Base-by-base conservation (phyloP, 2,329 filamentous ascomycete species). In the Curvularia lunata region DNA sequence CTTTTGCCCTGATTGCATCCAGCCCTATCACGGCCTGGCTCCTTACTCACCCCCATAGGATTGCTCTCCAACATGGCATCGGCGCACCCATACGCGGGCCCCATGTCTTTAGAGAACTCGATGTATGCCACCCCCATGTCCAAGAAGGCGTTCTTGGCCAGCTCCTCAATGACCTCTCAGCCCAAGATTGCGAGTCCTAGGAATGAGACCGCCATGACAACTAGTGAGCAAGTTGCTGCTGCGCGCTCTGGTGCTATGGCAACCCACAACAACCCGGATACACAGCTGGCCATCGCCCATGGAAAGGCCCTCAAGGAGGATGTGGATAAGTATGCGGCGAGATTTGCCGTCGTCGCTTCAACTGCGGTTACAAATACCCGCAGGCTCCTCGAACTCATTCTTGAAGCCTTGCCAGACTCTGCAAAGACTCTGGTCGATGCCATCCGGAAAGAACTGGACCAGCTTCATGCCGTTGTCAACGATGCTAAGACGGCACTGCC, bases 381-480 rank as follows among this genome's bases (percentile, higher is more conserved):
- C 27, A 56, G 59, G 46, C 52, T 74, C 5, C 62, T 75, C 13
- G 52, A 53, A n/a, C 55, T 68, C 5, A 63, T 76, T 21, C 69
- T 62, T 12, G 61, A 68, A 4, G 56, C 61, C 2, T 40, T 67
- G 37, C 51, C 60, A 18, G 48, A 62, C 10, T 48, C 58, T 6
- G 52, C 60, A 12, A 63, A 64, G 4, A 30, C 67, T 21, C 49
- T 50, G 7, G 56, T 69, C 1, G 64, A 73, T 5, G 18, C 55
- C 2, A 56, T 74, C 2, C 73, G 68, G 69, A 21, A 55, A 9
- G 70, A 74, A 49, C 59, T 76, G 21, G 65, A 74, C 52, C 50
- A 64, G 23, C 60, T 75, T 2, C 67, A 68, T 46, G 42, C 62
- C 9, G 58, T 58, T 13, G 60, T 63, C 21, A 66, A 62, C 13